Conservation (phyloP, 2,329 filamentous ascomycete genomes). For the Aspergillus quadricinctus region DNA sequence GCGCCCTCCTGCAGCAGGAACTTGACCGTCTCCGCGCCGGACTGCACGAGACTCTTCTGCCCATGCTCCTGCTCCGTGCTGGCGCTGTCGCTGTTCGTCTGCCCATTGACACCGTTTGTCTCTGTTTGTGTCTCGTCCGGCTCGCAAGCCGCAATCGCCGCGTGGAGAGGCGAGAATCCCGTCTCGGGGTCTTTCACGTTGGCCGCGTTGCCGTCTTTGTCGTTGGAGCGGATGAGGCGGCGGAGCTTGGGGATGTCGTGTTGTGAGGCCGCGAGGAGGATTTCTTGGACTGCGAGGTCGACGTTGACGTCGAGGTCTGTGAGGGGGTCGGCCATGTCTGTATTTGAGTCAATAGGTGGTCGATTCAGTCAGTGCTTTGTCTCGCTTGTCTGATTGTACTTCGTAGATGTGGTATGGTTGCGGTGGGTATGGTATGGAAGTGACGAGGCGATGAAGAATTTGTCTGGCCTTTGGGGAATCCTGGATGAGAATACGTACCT, state of each 20-base stretch:
- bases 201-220: slow-evolving; percentile 49
- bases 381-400: not conserved
- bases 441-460: not conserved
- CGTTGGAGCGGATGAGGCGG: slow-evolving; percentile 59
- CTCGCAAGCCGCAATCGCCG: slow-evolving; percentile 75
- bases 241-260: slow-evolving; percentile 66
- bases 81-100: slow-evolving; percentile 6
- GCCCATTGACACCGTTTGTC: slow-evolving; percentile 14
- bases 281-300: slow-evolving; percentile 49
- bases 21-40: slow-evolving; percentile 63
- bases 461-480: not conserved
- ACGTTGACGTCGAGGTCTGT: slow-evolving; percentile 29
- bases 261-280: slow-evolving; percentile 62
- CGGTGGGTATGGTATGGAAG: slow-evolving; percentile 7
- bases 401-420: not conserved
- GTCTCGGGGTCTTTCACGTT: slow-evolving; percentile 81
- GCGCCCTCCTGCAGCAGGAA: slow-evolving; percentile 82
- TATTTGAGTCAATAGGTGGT: not conserved
- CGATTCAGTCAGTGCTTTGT: not conserved
- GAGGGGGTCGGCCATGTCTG: slow-evolving; percentile 22
- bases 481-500: not conserved
- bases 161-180: slow-evolving; percentile 82
- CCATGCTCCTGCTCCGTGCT: not conserved
- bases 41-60: slow-evolving; percentile 44
- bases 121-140: slow-evolving; percentile 20